These are phyloP conservation scores for Picea glauca DNA, from an alignment of 75 land plant species.

Conservation along the genomic window DNA sequence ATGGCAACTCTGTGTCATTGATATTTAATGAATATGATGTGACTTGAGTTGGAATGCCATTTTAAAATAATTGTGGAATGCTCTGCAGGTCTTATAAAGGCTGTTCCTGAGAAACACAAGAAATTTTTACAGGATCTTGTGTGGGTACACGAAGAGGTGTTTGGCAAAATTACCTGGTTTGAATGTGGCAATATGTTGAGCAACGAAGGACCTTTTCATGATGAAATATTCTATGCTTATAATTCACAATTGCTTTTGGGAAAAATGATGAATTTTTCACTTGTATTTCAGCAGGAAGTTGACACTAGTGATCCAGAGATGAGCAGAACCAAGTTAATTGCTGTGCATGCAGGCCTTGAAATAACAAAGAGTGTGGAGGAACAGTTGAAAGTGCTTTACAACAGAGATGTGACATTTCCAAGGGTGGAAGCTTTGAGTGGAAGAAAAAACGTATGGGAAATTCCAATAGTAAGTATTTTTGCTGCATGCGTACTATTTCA, in stretches of 20 bases:
- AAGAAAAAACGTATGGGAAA: conserved; percentile 79
- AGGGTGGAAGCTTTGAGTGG: conserved; percentile 67
- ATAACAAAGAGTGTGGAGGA: conserved; percentile 39
- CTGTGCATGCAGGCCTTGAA: conserved; percentile 93
- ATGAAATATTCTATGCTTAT: conserved; percentile 2
- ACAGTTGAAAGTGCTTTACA: conserved; percentile 50
- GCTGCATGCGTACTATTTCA: too few relatives aligned
- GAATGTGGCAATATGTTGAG: conserved; percentile 3
- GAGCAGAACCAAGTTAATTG: conserved; percentile 60
- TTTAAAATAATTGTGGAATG: not conserved
- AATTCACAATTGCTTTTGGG: not conserved
- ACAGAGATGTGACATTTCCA: conserved; percentile 56
- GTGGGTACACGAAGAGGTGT: conserved; percentile 94
- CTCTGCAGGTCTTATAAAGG: conserved; percentile 60
- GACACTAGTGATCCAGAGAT: conserved; percentile 38
- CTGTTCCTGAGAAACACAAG: conserved; percentile 75
- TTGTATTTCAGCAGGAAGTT: conserved; percentile 47
- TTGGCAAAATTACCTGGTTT: not conserved
- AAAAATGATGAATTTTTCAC: not conserved
- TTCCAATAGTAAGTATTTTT: conserved; percentile 55
- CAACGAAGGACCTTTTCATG: not conserved
- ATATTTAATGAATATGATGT: not conserved
- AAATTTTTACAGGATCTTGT: conserved; percentile 71
- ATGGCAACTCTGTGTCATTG: too few relatives aligned
- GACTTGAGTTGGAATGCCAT: conserved; percentile 6